These are phyloP conservation scores for Podospora pseudoanserina DNA, from an alignment of 495 filamentous ascomycete genomes.

Conservation along the genomic window DNA sequence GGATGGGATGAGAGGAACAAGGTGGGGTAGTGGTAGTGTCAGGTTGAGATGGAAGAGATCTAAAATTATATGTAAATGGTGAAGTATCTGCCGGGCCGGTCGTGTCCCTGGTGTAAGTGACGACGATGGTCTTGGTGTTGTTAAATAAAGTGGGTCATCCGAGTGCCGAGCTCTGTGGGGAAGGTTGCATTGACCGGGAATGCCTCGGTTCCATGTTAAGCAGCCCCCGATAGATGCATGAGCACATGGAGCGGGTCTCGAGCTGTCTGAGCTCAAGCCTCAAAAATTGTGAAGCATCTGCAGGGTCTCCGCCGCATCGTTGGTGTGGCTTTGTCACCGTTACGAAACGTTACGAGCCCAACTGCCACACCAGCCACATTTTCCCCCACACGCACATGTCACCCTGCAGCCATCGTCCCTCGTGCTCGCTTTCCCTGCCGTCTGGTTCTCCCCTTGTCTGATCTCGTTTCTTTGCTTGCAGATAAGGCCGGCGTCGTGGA, in stretches of 20 bases:
- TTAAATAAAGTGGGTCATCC: background rate
- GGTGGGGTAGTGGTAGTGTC: background rate
- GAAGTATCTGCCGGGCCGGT: background rate
- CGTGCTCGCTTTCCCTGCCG: background rate
- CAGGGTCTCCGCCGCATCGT: background rate
- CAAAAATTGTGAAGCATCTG: background rate
- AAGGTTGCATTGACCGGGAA: background rate
- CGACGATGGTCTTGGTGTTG: background rate
- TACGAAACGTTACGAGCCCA: background rate
- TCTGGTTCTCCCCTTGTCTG: background rate
- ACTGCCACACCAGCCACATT: background rate
- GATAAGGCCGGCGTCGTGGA: background rate
- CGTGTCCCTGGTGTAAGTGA: background rate
- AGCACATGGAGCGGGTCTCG: background rate
- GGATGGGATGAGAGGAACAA: background rate
- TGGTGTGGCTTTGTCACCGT: background rate
- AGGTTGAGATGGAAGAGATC: background rate
- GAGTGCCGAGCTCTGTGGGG: background rate
- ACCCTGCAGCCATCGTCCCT: background rate
- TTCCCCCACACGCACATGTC: background rate
- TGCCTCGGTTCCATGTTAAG: background rate
- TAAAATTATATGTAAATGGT: background rate
- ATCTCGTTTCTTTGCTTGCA: background rate
- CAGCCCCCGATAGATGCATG: background rate
- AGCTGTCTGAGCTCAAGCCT: background rate